A percentile compares a stretch with the other conserved stretches of the same genome.
Conservation (phyloP, 352 stramenopile genomes). For the Phytophthora pisi region DNA sequence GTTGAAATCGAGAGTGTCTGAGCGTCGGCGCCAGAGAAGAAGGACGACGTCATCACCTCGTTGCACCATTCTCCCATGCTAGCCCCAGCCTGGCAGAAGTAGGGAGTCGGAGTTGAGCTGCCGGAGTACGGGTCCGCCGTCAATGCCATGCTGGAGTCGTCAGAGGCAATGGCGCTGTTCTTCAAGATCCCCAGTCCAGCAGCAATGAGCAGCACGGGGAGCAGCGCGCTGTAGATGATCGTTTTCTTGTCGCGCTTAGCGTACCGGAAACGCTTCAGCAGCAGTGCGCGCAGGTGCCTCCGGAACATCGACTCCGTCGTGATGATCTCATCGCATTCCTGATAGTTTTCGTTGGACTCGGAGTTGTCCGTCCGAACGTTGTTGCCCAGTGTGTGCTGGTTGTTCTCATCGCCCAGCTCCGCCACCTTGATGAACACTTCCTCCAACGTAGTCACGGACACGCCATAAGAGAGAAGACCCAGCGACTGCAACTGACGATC, state of each 20-base stretch:
- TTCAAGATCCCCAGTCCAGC: conserved; percentile 54
- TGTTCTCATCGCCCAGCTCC: conserved; percentile 32
- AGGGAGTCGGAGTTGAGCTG: conserved; percentile 41
- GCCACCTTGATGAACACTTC: conserved; percentile 80
- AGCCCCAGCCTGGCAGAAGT: conserved; percentile 37
- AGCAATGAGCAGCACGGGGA: conserved; percentile 57
- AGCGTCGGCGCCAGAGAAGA: conserved; percentile 32
- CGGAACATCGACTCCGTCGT: conserved; percentile 26
- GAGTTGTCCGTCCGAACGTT: conserved; percentile 11
- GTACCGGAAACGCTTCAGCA: conserved; percentile 57
- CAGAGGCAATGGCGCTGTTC: conserved; percentile 27
- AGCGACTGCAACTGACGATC: conserved; percentile 46
- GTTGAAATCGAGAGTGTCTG: conserved; percentile 19
- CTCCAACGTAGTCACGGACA: conserved; percentile 87
- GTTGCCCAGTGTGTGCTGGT: conserved; percentile 41
- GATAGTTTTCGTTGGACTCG: conserved; percentile 13
- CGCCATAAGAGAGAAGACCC: conserved; percentile 48
- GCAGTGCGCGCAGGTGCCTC: conserved; percentile 44
- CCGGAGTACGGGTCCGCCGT: conserved; percentile 24
- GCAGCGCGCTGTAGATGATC: conserved; percentile 48
- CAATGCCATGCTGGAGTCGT: conserved; percentile 44
- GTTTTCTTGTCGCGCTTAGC: conserved; percentile 53
- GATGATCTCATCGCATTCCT: conserved; percentile 27
- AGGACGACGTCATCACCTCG: conserved; percentile 29
- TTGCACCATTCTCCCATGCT: conserved; percentile 38